Percentiles rank a stretch among this genome's conserved stretches.
Conservation (phyloP, 352 stramenopile genomes). For the Globisporangium takayamanum region DNA sequence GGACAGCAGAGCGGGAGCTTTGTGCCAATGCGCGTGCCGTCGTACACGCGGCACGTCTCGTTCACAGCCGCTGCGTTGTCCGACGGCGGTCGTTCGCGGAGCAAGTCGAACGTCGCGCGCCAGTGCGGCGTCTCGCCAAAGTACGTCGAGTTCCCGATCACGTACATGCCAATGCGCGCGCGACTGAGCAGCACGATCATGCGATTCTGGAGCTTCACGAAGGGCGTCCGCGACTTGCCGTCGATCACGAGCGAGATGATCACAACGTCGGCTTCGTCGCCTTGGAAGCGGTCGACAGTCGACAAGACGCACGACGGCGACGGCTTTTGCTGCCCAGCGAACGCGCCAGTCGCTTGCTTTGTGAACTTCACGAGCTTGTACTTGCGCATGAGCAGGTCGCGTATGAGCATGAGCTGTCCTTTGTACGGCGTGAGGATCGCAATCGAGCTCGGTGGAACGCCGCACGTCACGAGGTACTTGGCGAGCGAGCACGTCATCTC, state of each 20-base stretch:
- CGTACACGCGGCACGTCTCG: slow-evolving; percentile 27
- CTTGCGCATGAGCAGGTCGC: slow-evolving; percentile 53
- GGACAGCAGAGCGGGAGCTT: slow-evolving; percentile 77
- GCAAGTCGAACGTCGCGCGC: slow-evolving; percentile 59
- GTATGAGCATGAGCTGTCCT: slow-evolving; percentile 81
- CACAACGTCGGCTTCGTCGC: slow-evolving; percentile 86
- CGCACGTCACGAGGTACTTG: slow-evolving; percentile 72
- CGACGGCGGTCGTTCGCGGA: slow-evolving; percentile 33
- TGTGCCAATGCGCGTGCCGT: slow-evolving; percentile 37
- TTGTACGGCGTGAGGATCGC: slow-evolving; percentile 89
- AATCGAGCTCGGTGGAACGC: slow-evolving; percentile 62
- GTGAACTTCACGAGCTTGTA: slow-evolving; percentile 22
- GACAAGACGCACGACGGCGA: slow-evolving; percentile 57
- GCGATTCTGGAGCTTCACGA: slow-evolving; percentile 85
- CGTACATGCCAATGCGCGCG: slow-evolving; percentile 79
- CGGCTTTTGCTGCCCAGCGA: slow-evolving; percentile 12
- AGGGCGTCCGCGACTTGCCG: slow-evolving; percentile 78
- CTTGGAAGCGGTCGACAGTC: slow-evolving; percentile 88
- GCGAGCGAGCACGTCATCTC: slow-evolving; percentile 75
- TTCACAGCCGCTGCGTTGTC: slow-evolving; percentile 26
- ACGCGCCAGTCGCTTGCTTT: slow-evolving; percentile 18
- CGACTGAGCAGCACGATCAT: slow-evolving; percentile 88
- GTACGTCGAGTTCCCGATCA: slow-evolving; percentile 79
- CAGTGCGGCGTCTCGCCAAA: slow-evolving; percentile 72
- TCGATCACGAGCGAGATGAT: slow-evolving; percentile 87